phyloP scores from a whole-genome alignment of 306 rosid species.

The Pterocarpus santalinus region DNA sequence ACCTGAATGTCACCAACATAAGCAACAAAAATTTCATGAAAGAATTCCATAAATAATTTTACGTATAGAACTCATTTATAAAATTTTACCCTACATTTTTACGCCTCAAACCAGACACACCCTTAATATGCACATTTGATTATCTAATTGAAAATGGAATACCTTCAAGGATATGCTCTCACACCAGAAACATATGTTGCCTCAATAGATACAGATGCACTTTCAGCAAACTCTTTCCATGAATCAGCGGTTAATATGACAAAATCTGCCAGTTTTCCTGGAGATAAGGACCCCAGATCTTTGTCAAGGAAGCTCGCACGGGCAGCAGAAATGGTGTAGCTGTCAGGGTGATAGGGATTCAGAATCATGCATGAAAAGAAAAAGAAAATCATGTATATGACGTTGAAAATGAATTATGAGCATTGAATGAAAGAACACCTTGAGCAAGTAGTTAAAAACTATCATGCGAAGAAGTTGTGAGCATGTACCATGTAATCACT shows the following conservation, averaged over 20 bases:
- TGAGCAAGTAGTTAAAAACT: background rate
- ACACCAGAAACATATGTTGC: conserved; percentile 82
- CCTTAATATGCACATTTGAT: background rate
- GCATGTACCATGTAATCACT: background rate
- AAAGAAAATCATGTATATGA: conserved; percentile 14
- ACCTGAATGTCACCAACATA: no score
- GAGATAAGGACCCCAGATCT: conserved; percentile 73
- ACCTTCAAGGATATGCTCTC: conserved; percentile 71
- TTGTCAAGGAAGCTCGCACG: conserved; percentile 83
- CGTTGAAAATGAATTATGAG: conserved; percentile 15
- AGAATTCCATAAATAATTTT: no score
- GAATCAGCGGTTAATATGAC: conserved; percentile 71
- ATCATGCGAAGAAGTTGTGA: background rate
- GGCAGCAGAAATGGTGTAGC: conserved; percentile 86
- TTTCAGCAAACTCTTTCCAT: conserved; percentile 67
- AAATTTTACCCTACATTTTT: no score
- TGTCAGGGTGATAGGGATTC: conserved; percentile 46
- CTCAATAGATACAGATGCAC: conserved; percentile 70
- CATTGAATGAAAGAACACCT: conserved; percentile 14
- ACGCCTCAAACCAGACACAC: background rate
- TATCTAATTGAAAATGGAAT: background rate
- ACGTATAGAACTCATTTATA: no score
- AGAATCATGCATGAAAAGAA: conserved; percentile 17
- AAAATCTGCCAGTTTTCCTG: conserved; percentile 86
- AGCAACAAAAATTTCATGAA: no score